Evolutionary conservation across 2,329 filamentous ascomycete genomes (phyloP).

Genomic region (Coniochaeta ligniaria): DNA sequence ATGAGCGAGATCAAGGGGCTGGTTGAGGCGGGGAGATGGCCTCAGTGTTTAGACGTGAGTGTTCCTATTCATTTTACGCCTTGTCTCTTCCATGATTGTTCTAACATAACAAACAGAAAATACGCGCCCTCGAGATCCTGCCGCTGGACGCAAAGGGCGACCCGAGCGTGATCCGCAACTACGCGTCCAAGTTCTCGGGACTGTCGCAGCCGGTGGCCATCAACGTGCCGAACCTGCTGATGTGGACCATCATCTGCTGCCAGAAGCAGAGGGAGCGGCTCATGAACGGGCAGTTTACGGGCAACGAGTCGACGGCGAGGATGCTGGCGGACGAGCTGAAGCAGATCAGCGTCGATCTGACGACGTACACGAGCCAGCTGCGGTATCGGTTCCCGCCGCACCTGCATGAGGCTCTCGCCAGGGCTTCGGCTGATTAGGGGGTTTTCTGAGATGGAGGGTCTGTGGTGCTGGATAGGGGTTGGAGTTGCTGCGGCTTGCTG

Average conservation of each 20-base stretch:
- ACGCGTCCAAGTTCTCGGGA: conserved; percentile 72
- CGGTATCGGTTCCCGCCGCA: conserved; percentile 82
- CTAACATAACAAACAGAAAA: conserved; percentile 39
- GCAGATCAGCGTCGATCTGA: conserved; percentile 80
- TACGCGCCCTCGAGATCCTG: conserved; percentile 68
- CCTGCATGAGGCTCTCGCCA: conserved; percentile 81
- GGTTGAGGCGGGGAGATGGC: conserved; percentile 48
- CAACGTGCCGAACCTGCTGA: conserved; percentile 83
- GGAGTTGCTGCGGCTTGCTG: not conserved
- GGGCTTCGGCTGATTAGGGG: conserved; percentile 61
- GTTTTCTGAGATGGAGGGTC: not conserved
- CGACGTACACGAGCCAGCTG: conserved; percentile 89
- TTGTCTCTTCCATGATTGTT: not conserved
- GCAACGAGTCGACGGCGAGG: conserved; percentile 57
- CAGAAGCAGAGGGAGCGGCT: conserved; percentile 69
- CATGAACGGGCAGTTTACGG: conserved; percentile 64
- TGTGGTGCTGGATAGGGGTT: not conserved
- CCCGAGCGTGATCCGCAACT: conserved; percentile 69
- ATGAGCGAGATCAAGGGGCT: conserved; percentile 55
- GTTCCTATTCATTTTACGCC: not conserved
- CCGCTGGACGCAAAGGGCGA: conserved; percentile 71
- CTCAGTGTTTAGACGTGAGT: conserved; percentile 52
- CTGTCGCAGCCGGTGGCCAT: conserved; percentile 76
- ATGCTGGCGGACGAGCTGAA: conserved; percentile 64
- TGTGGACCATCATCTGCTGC: conserved; percentile 90